These are phyloP conservation scores for Obba rivulosa DNA, from an alignment of 768 basidiomycete species.

Conservation along the genomic window DNA sequence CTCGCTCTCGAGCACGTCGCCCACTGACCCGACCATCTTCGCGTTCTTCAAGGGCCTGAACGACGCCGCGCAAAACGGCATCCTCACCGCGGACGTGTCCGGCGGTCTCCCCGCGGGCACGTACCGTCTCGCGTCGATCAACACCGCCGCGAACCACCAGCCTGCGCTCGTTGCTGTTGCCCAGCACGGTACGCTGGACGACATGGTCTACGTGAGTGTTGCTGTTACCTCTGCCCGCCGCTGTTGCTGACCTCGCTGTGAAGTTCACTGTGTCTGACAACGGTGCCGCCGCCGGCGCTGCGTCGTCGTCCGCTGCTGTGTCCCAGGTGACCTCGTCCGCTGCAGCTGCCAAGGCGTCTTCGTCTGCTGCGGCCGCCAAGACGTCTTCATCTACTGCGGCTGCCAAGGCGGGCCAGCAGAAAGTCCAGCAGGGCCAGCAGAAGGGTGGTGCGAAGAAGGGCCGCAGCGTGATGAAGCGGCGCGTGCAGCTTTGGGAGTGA, in stretches of 20 bases:
- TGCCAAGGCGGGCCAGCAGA: background rate
- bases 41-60: conserved; percentile 63
- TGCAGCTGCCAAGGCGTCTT: background rate
- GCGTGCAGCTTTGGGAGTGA: conserved; percentile 2
- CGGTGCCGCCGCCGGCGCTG: conserved; percentile 12
- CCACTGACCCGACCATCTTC: conserved; percentile 47
- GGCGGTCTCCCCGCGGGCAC: conserved; percentile 38
- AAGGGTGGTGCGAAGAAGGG: background rate
- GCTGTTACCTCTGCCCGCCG: background rate
- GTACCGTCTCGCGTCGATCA: conserved; percentile 40
- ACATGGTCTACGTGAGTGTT: conserved; percentile 32
- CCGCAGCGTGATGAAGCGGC: background rate
- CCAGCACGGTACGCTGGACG: conserved; percentile 38
- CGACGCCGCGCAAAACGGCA: conserved; percentile 38
- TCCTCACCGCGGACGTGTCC: conserved; percentile 31
- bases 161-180: conserved; percentile 35
- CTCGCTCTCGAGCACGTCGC: conserved; percentile 35
- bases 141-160: conserved; percentile 42
- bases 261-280: conserved; percentile 17
- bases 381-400: background rate
- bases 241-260: background rate
- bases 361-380: background rate
- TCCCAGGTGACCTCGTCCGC: background rate
- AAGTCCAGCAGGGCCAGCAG: background rate
- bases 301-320: background rate